Conservation (phyloP, 2,329 filamentous ascomycete species). For the Eutypa lata region DNA sequence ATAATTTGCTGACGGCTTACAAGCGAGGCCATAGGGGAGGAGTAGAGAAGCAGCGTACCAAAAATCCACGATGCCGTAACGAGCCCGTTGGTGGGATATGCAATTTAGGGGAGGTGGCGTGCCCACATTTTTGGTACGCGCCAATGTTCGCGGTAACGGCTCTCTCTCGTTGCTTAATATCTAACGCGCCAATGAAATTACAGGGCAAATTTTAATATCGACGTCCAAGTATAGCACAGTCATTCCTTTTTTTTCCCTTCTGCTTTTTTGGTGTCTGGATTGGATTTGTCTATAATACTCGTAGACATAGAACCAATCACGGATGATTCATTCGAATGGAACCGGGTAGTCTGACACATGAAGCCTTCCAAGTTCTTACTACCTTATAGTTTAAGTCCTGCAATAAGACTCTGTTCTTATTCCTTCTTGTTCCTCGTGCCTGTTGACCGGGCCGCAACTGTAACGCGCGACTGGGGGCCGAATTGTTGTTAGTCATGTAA, state of each 20-base stretch:
- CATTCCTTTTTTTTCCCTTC: too few species aligned
- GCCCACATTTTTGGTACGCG: background rate
- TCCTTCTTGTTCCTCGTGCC: background rate
- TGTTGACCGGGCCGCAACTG: background rate
- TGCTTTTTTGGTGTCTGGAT: too few species aligned
- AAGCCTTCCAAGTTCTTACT: background rate
- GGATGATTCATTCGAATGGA: too few species aligned
- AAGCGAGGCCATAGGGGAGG: background rate
- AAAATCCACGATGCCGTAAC: background rate
- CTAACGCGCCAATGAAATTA: conserved; percentile 9
- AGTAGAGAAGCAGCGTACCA: background rate
- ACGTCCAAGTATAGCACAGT: conserved; percentile 11
- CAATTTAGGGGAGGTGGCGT: background rate
- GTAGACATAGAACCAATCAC: too few species aligned
- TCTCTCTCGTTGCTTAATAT: background rate
- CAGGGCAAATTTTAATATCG: conserved; percentile 22
- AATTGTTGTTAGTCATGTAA: background rate
- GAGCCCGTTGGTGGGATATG: background rate
- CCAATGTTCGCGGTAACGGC: background rate
- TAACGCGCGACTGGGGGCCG: background rate
- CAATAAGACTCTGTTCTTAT: too few species aligned
- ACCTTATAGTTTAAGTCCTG: too few species aligned
- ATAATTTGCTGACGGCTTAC: background rate
- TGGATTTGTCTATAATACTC: too few species aligned
- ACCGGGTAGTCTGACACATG: conserved; percentile 1